phyloP scores from a whole-genome alignment of 2,329 filamentous ascomycete genomes.

The Neurospora crassa region DNA sequence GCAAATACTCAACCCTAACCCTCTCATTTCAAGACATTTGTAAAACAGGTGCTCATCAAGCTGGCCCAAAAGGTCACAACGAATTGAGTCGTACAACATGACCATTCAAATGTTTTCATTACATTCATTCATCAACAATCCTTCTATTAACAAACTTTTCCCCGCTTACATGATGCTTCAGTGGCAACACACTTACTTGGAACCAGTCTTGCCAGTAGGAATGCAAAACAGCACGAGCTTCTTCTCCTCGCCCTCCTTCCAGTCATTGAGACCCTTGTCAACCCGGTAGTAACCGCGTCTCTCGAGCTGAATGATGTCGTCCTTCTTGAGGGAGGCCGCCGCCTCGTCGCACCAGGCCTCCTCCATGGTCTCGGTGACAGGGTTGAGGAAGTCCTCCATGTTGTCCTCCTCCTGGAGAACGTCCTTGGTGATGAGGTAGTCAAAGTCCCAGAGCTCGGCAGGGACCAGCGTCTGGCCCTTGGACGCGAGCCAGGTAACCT shows the following conservation, averaged over 20 bases:
- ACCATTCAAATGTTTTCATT: not conserved
- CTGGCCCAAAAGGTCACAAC: too few relatives aligned
- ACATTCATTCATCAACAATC: not conserved
- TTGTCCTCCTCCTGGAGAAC: constrained; percentile 82
- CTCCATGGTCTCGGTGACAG: constrained; percentile 63
- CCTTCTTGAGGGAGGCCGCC: constrained; percentile 66
- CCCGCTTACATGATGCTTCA: not conserved
- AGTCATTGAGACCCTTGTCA: constrained; percentile 51
- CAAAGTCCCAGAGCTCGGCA: constrained; percentile 86
- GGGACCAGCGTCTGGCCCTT: constrained; percentile 68
- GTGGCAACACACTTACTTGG: constrained; percentile 12
- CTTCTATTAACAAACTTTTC: not conserved
- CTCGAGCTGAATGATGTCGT: constrained; percentile 93
- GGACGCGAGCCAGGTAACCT: constrained; percentile 84
- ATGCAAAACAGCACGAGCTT: constrained; percentile 47
- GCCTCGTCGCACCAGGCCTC: constrained; percentile 74
- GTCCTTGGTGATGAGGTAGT: constrained; percentile 92
- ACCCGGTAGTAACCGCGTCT: constrained; percentile 86
- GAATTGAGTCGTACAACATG: not conserved
- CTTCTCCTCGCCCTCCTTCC: constrained; percentile 41
- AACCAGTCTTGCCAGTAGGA: constrained; percentile 40
- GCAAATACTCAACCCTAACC: not conserved
- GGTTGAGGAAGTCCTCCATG: constrained; percentile 74
- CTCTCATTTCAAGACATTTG: not conserved
- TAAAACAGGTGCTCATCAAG: too few relatives aligned